Evolutionary conservation across 805 yeast genomes (phyloP).

Genomic region (Wickerhamomyces chaumierensis): DNA sequence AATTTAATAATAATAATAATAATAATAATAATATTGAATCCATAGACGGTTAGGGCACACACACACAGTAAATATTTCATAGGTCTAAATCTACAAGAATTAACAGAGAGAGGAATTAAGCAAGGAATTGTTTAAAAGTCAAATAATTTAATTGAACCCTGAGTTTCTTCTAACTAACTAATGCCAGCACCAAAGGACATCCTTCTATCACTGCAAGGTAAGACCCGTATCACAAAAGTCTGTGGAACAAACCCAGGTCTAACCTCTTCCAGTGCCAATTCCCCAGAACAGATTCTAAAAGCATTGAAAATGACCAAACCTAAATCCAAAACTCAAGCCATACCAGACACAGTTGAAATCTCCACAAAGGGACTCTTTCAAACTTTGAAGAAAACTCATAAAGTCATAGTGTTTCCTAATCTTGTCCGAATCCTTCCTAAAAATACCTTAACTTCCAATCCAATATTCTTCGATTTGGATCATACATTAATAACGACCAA

Average conservation of each 20-base stretch:
- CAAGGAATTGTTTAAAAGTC: too few relatives aligned
- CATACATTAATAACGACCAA: constrained; percentile 62
- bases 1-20: too few relatives aligned
- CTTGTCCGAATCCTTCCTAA: constrained; percentile 31
- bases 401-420: constrained; percentile 28
- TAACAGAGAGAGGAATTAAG: too few relatives aligned
- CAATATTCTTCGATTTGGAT: constrained; percentile 61
- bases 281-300: not conserved
- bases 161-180: too few relatives aligned
- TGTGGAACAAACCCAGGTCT: not conserved
- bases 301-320: not conserved
- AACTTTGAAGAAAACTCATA: constrained; percentile 12
- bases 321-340: not conserved
- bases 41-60: too few relatives aligned
- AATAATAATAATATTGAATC: too few relatives aligned
- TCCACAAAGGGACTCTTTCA: not conserved
- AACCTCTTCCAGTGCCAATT: constrained; percentile 2
- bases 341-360: not conserved
- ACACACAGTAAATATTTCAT: too few relatives aligned
- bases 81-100: too few relatives aligned
- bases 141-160: too few relatives aligned
- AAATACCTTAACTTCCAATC: constrained; percentile 14
- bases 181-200: not conserved
- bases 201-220: not conserved
- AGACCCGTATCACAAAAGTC: constrained; percentile 1